phyloP scores from a whole-genome alignment of 495 filamentous ascomycete species.

The Elaphomyces granulatus region DNA sequence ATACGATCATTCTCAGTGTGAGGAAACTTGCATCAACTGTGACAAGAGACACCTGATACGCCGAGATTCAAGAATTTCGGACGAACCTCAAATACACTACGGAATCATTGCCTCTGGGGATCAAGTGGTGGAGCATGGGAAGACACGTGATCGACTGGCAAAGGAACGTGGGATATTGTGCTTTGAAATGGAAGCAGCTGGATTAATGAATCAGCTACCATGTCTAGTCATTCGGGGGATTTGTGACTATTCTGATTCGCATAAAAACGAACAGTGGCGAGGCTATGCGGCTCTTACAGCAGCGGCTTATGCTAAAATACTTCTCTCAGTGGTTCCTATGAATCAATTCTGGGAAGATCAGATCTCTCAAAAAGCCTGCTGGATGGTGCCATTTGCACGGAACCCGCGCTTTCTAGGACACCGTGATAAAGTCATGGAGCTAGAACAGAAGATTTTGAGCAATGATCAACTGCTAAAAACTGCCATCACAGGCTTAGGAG shows the following conservation, averaged over 20 bases:
- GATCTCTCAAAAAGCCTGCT: background rate
- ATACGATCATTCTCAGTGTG: constrained; percentile 13
- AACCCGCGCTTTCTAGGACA: constrained; percentile 1
- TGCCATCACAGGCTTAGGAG: constrained; percentile 30
- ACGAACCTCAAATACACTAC: constrained; percentile 11
- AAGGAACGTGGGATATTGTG: constrained; percentile 17
- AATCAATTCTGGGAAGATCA: background rate
- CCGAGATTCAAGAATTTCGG: constrained; percentile 3
- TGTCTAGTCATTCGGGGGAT: constrained; percentile 15
- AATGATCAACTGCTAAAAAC: constrained; percentile 8
- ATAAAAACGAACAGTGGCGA: constrained; percentile 17
- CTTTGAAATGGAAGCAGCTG: constrained; percentile 21
- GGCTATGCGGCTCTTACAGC: constrained; percentile 12
- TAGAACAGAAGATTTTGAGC: constrained; percentile 7
- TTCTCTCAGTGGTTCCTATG: constrained; percentile 1
- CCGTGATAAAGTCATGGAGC: background rate
- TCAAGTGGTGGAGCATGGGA: constrained; percentile 14
- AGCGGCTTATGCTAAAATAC: constrained; percentile 11
- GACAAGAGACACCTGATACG: constrained; percentile 6
- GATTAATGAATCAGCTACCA: constrained; percentile 13
- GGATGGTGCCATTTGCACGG: constrained; percentile 1
- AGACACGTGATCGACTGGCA: constrained; percentile 12
- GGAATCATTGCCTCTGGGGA: constrained; percentile 18
- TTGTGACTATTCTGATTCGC: constrained; percentile 15
- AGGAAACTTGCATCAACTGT: constrained; percentile 6